A percentile compares a stretch with the other conserved stretches of the same genome.
Evolutionary conservation across 2,329 filamentous ascomycete species (phyloP).

Genomic region (Colletotrichum sp.): DNA sequence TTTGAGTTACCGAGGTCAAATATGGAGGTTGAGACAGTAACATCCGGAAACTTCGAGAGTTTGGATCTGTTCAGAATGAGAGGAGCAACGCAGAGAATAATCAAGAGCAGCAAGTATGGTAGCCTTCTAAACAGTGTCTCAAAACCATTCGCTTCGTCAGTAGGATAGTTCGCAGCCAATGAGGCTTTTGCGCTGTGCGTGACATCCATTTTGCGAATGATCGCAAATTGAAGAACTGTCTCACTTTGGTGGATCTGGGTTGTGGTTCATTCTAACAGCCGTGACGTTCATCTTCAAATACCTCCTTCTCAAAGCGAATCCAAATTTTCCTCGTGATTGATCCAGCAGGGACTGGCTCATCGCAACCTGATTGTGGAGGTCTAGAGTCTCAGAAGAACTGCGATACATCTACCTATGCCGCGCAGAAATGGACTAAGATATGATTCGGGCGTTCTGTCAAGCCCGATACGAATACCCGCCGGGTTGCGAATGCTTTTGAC

Average conservation of each 20-base stretch:
- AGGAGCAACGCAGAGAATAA: background rate
- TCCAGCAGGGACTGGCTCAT: rapidly evolving
- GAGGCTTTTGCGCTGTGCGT: background rate
- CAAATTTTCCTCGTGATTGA: background rate
- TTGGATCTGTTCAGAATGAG: background rate
- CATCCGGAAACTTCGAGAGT: background rate
- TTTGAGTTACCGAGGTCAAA: rapidly evolving
- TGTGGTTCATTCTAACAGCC: background rate
- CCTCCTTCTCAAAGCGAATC: background rate
- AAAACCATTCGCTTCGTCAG: rapidly evolving
- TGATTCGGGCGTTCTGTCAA: background rate
- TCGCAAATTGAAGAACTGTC: rapidly evolving
- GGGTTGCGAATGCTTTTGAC: background rate
- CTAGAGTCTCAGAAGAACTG: background rate
- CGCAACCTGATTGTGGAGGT: rapidly evolving
- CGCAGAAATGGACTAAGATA: background rate
- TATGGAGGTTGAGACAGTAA: background rate
- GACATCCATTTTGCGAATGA: background rate
- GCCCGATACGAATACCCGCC: background rate
- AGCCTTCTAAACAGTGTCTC: background rate
- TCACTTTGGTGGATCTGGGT: background rate
- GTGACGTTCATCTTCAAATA: background rate
- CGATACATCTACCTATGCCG: background rate
- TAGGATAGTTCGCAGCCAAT: background rate
- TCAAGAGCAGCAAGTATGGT: background rate